A percentile compares a stretch with the other conserved stretches of the same genome.
phyloP scores from a whole-genome alignment of 176 grass and related monocot species.

The Coix lacrymajobi region DNA sequence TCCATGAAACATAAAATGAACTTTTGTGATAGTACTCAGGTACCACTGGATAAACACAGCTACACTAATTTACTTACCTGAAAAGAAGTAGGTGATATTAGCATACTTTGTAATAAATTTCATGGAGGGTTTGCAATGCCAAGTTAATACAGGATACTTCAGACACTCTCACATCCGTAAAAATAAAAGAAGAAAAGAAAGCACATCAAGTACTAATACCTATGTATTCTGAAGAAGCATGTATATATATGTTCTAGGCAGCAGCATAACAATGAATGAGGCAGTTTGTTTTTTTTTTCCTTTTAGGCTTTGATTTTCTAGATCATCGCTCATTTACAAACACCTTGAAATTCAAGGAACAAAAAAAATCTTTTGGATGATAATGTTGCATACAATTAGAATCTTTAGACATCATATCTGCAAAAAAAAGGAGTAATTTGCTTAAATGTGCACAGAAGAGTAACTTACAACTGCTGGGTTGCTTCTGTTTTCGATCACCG shows the following conservation, averaged over 20 bases:
- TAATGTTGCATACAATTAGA: too few relatives aligned
- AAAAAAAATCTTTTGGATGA: too few relatives aligned
- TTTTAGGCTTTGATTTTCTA: not conserved
- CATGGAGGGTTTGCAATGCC: not conserved
- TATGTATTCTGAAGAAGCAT: not conserved
- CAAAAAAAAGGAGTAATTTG: too few relatives aligned
- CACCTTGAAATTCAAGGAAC: not conserved
- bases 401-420: too few relatives aligned
- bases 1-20: not conserved
- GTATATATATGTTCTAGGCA: not conserved
- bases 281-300: not conserved
- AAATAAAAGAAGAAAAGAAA: not conserved
- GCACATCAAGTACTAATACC: not conserved
- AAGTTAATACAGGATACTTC: not conserved
- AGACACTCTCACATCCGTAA: not conserved
- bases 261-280: not conserved
- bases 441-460: not conserved
- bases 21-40: not conserved
- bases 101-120: not conserved
- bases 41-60: not conserved
- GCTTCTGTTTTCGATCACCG: not conserved
- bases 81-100: not conserved
- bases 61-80: not conserved
- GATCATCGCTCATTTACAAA: not conserved
- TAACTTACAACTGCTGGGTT: conserved; percentile 42